Percentiles rank a stretch among this genome's conserved stretches.
Evolutionary conservation across 2,329 filamentous ascomycete genomes (phyloP).

Genomic region (Alternaria incomplexa): DNA sequence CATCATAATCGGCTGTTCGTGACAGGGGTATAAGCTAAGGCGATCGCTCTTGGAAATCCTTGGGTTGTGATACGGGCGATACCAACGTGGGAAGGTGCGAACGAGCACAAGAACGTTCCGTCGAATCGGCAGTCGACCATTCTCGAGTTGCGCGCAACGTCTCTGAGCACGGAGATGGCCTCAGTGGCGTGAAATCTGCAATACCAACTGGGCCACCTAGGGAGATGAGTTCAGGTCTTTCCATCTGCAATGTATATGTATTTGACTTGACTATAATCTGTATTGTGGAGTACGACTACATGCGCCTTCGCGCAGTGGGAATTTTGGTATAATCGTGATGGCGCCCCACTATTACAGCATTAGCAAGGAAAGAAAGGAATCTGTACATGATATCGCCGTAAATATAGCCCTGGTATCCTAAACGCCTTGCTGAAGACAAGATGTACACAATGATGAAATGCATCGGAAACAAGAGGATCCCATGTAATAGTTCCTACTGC

Average conservation of each 20-base stretch:
- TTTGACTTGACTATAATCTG: constrained; percentile 1
- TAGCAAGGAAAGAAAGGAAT: background rate
- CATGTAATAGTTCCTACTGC: constrained; percentile 14
- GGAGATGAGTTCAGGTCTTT: background rate
- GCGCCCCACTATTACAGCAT: background rate
- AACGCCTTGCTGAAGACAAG: constrained; percentile 28
- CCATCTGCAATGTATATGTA: background rate
- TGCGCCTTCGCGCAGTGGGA: constrained; percentile 5
- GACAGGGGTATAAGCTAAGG: background rate
- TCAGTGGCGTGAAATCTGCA: background rate
- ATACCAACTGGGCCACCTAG: background rate
- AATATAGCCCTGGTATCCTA: constrained; percentile 12
- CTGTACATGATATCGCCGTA: constrained; percentile 1
- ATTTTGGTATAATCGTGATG: background rate
- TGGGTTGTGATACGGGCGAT: constrained; percentile 1
- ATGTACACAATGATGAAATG: constrained; percentile 1
- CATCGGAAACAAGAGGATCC: constrained; percentile 2
- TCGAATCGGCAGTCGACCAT: background rate
- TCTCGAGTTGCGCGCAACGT: background rate
- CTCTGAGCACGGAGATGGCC: background rate
- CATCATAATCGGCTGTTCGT: background rate
- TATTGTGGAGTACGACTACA: constrained; percentile 6
- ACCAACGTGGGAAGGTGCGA: background rate
- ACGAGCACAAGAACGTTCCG: background rate
- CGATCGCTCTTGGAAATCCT: constrained; percentile 6